A percentile compares a stretch with the other conserved stretches of the same genome.
These are phyloP conservation scores for Mycena sp. DNA, from an alignment of 1,284 basidiomycete species.

Conservation along the genomic window DNA sequence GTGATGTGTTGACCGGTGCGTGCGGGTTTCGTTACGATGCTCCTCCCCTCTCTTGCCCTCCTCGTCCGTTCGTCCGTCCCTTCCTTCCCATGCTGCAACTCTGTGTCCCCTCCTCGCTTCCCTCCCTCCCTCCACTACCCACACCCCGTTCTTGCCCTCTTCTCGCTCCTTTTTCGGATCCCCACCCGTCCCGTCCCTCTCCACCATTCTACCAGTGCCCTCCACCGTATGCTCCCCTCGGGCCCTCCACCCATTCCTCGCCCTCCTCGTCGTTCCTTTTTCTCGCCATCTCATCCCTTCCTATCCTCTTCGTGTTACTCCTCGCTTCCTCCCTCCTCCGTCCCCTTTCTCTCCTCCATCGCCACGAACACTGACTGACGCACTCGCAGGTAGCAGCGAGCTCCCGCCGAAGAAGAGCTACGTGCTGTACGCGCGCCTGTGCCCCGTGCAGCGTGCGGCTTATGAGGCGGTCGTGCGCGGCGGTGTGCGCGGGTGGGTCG, in stretches of 20 bases:
- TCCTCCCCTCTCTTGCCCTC: no score
- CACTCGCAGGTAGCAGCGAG: conserved; percentile 60
- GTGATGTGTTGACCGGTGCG: conserved; percentile 41
- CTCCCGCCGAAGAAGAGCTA: conserved; percentile 96
- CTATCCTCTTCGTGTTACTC: not conserved
- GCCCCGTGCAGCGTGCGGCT: conserved; percentile 81
- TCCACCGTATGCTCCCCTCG: no score
- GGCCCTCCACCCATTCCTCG: no score
- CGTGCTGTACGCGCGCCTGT: conserved; percentile 91
- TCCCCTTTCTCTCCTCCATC: not conserved
- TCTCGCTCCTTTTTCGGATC: no score
- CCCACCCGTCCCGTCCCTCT: no score
- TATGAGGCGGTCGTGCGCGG: conserved; percentile 85
- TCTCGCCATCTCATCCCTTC: not conserved
- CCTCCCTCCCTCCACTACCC: no score
- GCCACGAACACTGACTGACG: not conserved
- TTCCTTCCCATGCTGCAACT: no score
- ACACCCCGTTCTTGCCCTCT: no score
- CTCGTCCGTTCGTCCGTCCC: no score
- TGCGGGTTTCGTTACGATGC: no score
- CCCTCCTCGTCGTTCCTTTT: not conserved
- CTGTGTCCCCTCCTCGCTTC: no score
- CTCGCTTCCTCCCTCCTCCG: not conserved
- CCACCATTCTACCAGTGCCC: no score
- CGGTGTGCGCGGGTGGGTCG: conserved; percentile 70